Base-by-base conservation (phyloP, 1,139 yeast species). In the Scheffersomyces insectosa region DNA sequence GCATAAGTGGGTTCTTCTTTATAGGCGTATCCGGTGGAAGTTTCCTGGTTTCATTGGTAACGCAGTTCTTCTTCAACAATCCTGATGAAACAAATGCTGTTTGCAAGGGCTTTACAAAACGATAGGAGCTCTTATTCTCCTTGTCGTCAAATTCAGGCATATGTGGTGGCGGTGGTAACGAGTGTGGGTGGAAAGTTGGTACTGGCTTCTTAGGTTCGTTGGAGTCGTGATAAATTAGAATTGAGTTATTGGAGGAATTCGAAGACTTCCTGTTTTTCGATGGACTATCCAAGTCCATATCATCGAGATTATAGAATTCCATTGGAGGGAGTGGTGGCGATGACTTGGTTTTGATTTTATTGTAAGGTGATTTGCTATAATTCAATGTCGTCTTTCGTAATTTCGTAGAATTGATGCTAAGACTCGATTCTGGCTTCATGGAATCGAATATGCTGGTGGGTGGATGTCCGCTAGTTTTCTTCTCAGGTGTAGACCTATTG, bases 11-110 rank as follows among this genome's bases (percentile, higher is more conserved):
- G 46, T 72, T 75, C 55, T 77, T 79, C 57, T 88, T 88, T 56
- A 89, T 85, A 0, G 96, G 96, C 0, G 96, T 88, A 52, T 88
- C 96, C 0, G 96, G 96, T 42, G 77, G 77, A 20, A 69, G 55
- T 36, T 74, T 69, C 35, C 66, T 57, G 47, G 65, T 39, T 46
- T 69, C 58, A 20, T 61, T 62, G 20, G 82, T 63, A 42, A 82
- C 78, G 14, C 34, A 31, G 49, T 80, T 82, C 65, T 88, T 88
- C 47, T 91, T 86, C 46, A 84, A 63, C 36, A 88, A 68, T 0
- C 96, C 96, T 0, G 87, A 71, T 4, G 93, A 80, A 63, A 81
- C 77, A 62, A 89, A 89, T 11, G 95, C 96, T 0, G 93, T 84
- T 60, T 88, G 96, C 38, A 88, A 72, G 4, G 97, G 96, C 58